Conservation (phyloP, 495 filamentous ascomycete genomes). For the Chaetomium cochliodes region DNA sequence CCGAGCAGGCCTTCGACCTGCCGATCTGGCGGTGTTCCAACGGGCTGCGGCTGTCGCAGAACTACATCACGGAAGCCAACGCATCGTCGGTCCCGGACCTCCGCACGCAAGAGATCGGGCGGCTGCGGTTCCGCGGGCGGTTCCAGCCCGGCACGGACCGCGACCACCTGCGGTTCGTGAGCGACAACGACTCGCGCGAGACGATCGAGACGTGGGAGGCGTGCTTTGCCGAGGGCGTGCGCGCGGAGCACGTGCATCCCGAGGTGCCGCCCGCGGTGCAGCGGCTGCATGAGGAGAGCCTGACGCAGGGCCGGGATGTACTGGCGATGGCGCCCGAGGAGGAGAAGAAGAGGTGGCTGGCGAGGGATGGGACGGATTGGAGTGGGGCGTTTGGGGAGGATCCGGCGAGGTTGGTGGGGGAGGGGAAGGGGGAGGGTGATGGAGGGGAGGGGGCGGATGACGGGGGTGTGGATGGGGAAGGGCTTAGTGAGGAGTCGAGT, state of each 20-base stretch:
- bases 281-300: slow-evolving; percentile 73
- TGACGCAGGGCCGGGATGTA: slow-evolving; percentile 75
- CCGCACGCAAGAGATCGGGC: slow-evolving; percentile 68
- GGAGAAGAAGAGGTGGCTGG: slow-evolving; percentile 75
- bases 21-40: slow-evolving; percentile 83
- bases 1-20: slow-evolving; percentile 70
- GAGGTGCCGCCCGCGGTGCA: slow-evolving; percentile 66
- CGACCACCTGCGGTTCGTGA: slow-evolving; percentile 77
- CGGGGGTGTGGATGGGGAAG: slow-evolving; percentile 25
- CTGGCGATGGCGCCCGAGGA: slow-evolving; percentile 65
- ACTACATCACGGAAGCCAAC: slow-evolving; percentile 80
- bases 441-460: slow-evolving; percentile 23
- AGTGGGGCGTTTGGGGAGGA: slow-evolving; percentile 76
- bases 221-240: slow-evolving; percentile 79
- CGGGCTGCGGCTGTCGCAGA: slow-evolving; percentile 73
- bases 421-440: slow-evolving; percentile 31
- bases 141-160: slow-evolving; percentile 92
- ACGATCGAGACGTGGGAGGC: slow-evolving; percentile 95
- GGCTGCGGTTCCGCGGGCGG: slow-evolving; percentile 69
- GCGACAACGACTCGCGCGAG: slow-evolving; percentile 85
- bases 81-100: slow-evolving; percentile 66
- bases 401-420: slow-evolving; percentile 43
- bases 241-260: slow-evolving; percentile 60
- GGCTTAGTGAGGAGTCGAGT: slow-evolving; percentile 34
- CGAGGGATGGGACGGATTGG: slow-evolving; percentile 82